Percentiles rank a stretch among this genome's conserved stretches.
Evolutionary conservation across 2,329 filamentous ascomycete species (phyloP).

Genomic region (Madurella fahalii): DNA sequence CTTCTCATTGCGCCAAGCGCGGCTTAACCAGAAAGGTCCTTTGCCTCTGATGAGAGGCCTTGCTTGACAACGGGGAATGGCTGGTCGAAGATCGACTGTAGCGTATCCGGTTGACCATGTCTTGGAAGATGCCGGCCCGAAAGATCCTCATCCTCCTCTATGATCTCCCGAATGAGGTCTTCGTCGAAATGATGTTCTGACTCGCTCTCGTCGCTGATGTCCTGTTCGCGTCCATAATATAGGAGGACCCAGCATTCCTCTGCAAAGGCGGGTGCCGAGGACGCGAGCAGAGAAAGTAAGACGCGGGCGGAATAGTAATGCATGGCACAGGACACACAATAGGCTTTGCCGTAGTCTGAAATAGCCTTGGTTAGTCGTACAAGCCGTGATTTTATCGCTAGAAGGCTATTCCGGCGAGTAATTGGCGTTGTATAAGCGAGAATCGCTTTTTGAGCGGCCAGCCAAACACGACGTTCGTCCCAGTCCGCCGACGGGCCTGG

Average conservation of each 20-base stretch:
- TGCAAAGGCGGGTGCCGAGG: background rate
- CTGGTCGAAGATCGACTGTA: too few species aligned
- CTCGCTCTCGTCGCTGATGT: background rate
- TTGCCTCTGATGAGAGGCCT: too few species aligned
- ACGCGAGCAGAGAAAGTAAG: background rate
- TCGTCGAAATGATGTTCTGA: background rate
- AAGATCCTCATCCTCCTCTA: background rate
- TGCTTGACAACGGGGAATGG: too few species aligned
- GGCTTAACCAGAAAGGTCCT: too few species aligned
- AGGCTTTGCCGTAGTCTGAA: background rate
- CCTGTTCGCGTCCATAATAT: background rate
- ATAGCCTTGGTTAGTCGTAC: background rate
- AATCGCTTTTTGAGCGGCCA: background rate
- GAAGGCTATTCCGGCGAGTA: background rate
- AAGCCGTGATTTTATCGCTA: background rate
- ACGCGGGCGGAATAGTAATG: background rate
- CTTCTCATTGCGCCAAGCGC: too few species aligned
- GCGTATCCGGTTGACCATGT: too few species aligned
- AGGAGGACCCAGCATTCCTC: constrained; percentile 1
- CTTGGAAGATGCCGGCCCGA: too few species aligned
- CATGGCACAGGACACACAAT: background rate
- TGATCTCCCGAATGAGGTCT: background rate
- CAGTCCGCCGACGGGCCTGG: background rate
- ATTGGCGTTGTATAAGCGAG: background rate
- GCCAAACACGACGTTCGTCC: background rate